Evolutionary conservation across 495 filamentous ascomycete species (phyloP).

Genomic region (Podospora fimiseda): DNA sequence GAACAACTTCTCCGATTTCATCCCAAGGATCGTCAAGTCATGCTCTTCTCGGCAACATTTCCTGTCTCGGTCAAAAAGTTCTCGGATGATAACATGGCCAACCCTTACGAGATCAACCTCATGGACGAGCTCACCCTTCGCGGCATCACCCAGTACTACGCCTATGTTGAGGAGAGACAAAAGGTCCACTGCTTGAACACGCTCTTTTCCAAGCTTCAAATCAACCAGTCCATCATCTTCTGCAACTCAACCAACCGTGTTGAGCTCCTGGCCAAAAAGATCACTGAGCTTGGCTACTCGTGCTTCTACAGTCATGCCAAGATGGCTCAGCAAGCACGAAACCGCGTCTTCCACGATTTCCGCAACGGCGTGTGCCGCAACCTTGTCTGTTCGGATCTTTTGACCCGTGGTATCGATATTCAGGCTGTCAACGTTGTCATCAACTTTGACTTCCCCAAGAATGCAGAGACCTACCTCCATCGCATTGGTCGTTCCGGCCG

Average conservation of each 20-base stretch:
- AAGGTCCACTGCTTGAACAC: constrained; percentile 99
- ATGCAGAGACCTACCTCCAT: constrained; percentile 98
- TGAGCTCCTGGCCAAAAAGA: constrained; percentile 96
- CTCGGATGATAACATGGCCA: constrained; percentile 94
- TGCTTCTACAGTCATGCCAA: constrained; percentile 99
- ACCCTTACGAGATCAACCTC: constrained; percentile 96
- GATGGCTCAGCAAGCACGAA: constrained; percentile 96
- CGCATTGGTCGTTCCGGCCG: constrained; percentile 96
- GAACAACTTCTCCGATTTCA: constrained; percentile 91
- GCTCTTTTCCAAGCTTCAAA: constrained; percentile 96
- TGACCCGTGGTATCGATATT: constrained; percentile 98
- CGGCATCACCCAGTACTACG: constrained; percentile 98
- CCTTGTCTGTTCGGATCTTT: constrained; percentile 92
- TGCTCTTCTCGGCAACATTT: constrained; percentile 98
- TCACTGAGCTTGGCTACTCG: constrained; percentile 96
- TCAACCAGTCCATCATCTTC: constrained; percentile 99
- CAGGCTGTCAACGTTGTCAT: constrained; percentile 99
- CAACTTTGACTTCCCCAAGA: constrained; percentile 99
- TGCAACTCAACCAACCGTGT: constrained; percentile 99
- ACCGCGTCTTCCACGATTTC: constrained; percentile 99
- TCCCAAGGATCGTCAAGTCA: constrained; percentile 93
- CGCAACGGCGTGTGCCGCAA: constrained; percentile 96
- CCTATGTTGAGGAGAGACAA: constrained; percentile 98
- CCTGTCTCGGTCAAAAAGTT: constrained; percentile 93
- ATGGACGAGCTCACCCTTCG: constrained; percentile 99